A percentile compares a stretch with the other conserved stretches of the same genome.
These are phyloP conservation scores for Cytospora piceicola DNA, from an alignment of 2,329 filamentous ascomycete genomes.

Conservation along the genomic window DNA sequence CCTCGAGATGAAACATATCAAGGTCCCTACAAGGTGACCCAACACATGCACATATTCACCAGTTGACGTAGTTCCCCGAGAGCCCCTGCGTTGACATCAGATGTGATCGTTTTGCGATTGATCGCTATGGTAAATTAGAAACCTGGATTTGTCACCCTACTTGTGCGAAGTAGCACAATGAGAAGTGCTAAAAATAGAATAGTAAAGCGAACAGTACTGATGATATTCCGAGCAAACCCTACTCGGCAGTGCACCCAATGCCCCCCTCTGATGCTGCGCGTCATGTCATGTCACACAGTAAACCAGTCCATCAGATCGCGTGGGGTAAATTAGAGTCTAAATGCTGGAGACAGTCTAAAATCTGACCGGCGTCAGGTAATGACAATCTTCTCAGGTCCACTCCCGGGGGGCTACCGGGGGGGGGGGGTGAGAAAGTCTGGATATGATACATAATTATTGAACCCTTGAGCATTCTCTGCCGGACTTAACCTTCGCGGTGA, in stretches of 20 bases:
- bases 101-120: neutral
- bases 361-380: constrained; percentile 4
- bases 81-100: neutral
- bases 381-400: neutral
- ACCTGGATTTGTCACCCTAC: too few relatives aligned
- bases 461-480: too few relatives aligned
- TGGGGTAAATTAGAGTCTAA: neutral
- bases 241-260: constrained; percentile 13
- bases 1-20: neutral
- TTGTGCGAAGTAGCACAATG: too few relatives aligned
- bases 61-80: neutral
- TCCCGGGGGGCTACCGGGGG: too few relatives aligned
- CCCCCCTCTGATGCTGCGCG: constrained; percentile 10
- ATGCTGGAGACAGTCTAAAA: neutral
- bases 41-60: neutral
- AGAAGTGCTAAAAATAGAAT: constrained; percentile 15
- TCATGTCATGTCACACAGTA: neutral
- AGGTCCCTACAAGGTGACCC: neutral
- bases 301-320: neutral
- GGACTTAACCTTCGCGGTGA: neutral
- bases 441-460: neutral
- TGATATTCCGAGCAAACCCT: constrained; percentile 10
- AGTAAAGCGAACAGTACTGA: neutral
- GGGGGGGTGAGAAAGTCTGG: too few relatives aligned
- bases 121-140: too few relatives aligned